These are phyloP conservation scores for Passalora sequoiae DNA, from an alignment of 2,329 filamentous ascomycete species.

Conservation along the genomic window DNA sequence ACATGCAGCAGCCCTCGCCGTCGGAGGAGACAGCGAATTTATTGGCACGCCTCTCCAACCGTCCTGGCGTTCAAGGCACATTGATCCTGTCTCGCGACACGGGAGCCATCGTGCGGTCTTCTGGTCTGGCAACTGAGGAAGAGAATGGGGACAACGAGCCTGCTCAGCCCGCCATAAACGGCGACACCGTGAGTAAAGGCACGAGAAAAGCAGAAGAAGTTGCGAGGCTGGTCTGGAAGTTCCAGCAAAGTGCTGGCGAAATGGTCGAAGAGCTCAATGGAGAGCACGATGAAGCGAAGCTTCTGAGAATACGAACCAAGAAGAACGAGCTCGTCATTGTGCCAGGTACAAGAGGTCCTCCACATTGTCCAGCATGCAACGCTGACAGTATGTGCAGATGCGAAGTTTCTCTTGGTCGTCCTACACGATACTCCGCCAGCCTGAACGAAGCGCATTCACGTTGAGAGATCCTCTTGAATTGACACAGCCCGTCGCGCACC, in stretches of 20 bases:
- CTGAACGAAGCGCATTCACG: constrained; percentile 35
- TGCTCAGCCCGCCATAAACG: constrained; percentile 24
- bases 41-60: constrained; percentile 66
- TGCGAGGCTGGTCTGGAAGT: constrained; percentile 69
- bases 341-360: constrained; percentile 46
- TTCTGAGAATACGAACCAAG: constrained; percentile 72
- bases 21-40: constrained; percentile 58
- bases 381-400: constrained; percentile 42
- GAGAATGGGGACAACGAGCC: constrained; percentile 44
- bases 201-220: constrained; percentile 60
- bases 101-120: constrained; percentile 70
- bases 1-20: constrained; percentile 32
- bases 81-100: constrained; percentile 67
- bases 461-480: no score
- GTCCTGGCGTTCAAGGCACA: constrained; percentile 72
- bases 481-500: no score
- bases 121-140: constrained; percentile 61
- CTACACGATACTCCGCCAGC: constrained; percentile 75
- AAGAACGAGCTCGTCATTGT: constrained; percentile 82
- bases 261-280: constrained; percentile 68
- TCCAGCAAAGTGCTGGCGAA: constrained; percentile 62
- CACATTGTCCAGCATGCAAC: background rate
- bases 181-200: constrained; percentile 35
- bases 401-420: constrained; percentile 72
- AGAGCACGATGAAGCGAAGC: constrained; percentile 73